A percentile compares a stretch with the other conserved stretches of the same genome.
Evolutionary conservation across 192 early-diverging fungal genomes (phyloP).

Genomic region (Backusella psychrophila): DNA sequence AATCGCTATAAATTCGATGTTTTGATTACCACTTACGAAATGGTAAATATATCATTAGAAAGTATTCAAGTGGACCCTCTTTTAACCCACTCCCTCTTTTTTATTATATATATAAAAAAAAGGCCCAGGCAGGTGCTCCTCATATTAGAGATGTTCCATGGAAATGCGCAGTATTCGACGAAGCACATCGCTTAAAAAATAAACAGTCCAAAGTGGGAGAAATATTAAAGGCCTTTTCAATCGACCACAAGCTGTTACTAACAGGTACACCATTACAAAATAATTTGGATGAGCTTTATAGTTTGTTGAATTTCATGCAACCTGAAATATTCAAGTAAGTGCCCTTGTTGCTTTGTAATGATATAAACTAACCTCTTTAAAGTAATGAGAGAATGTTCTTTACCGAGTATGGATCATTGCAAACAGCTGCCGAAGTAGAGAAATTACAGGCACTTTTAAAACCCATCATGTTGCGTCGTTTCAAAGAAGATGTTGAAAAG

Average conservation of each 20-base stretch:
- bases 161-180: constrained; percentile 74
- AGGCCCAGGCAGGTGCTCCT: constrained; percentile 54
- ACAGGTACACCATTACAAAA: constrained; percentile 89
- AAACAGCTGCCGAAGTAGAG: constrained; percentile 72
- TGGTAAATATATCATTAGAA: constrained; percentile 10
- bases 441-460: constrained; percentile 73
- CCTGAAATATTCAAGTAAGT: constrained; percentile 49
- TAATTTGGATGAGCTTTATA: constrained; percentile 79
- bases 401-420: constrained; percentile 66
- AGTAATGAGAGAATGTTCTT: constrained; percentile 67
- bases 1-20: constrained; percentile 61
- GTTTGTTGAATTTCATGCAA: constrained; percentile 78
- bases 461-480: constrained; percentile 81
- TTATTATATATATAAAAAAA: background rate
- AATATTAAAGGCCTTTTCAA: constrained; percentile 66
- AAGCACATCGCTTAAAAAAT: constrained; percentile 87
- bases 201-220: constrained; percentile 77
- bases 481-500: constrained; percentile 91
- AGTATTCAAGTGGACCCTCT: background rate
- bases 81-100: background rate
- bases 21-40: constrained; percentile 63
- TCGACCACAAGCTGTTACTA: constrained; percentile 76
- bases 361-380: constrained; percentile 30
- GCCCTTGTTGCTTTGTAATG: background rate
- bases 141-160: constrained; percentile 72